Base-by-base conservation (phyloP, 148 eudicot species). In the Diospyros kaki region DNA sequence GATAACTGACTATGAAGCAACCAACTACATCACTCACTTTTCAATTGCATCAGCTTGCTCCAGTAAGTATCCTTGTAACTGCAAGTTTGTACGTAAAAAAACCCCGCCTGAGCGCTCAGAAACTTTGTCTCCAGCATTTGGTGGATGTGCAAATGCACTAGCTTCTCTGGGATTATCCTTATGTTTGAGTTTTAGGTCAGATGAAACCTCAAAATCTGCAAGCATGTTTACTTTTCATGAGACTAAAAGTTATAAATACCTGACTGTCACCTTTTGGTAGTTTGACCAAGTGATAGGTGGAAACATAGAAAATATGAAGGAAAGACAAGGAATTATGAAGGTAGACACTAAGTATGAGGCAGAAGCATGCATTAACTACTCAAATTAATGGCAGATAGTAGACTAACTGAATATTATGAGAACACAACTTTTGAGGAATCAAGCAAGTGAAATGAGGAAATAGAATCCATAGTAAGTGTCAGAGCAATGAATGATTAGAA, bases 11-110 rank as follows among this genome's bases (percentile, higher is more conserved):
- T 5, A 73, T 28, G 6, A 73, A 11, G 41, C 8, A 58, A 69
- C 41, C 70, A 1, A 43, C 38, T 55, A 73, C 71, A 13, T 73
- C 58, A 82, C 86, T 80, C 79, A 90, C 98, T 88, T 95, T 77
- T 87, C 97, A 76, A 95, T 89, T 64, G 78, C 83, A 81, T 87
- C 90, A 76, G 96, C 96, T 81, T 89, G 91, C 83, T 87, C 87
- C 58, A 89, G 85, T 78, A 92, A 87, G 81, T 85, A 95, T 64
- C 97, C 96, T 68, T 95, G 96, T 75, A 92, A 83, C 81, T 95
- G 99, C 94, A 90, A 88, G 79, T 90, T 87, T 80, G 97, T 75
- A 77, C 90, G 93, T 79, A 92, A 82, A 84, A 88, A 89, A 78
- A 66, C 72, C 75, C 87, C 89, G 78, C 82, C 75, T 38, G 79